Conservation (phyloP, 441 rosid genomes). For the Euphorbia celastroides region DNA sequence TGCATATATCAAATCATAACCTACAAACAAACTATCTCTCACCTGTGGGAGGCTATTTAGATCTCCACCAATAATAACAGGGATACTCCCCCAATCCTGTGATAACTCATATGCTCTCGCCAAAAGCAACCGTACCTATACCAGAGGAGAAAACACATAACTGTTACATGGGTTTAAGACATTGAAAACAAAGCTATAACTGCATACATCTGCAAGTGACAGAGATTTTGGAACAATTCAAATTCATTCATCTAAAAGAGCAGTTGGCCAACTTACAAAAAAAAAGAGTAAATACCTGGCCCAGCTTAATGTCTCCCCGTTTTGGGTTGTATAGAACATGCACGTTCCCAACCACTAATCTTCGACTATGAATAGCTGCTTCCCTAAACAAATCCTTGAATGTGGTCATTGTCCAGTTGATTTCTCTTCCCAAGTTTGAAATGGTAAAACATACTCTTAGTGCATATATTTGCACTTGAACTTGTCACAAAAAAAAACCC, state of each 20-base stretch:
- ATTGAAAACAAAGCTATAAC: neutral
- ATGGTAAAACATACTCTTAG: neutral
- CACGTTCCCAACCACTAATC: constrained; percentile 72
- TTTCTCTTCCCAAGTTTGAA: neutral
- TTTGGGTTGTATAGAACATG: constrained; percentile 87
- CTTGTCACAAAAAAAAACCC: neutral
- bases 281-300: constrained; percentile 54
- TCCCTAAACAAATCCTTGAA: constrained; percentile 29
- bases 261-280: neutral
- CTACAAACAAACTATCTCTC: constrained; percentile 16
- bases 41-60: constrained; percentile 84
- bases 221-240: no score
- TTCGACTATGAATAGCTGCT: constrained; percentile 29
- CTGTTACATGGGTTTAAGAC: neutral
- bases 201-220: no score
- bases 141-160: neutral
- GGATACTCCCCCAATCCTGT: constrained; percentile 77
- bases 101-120: constrained; percentile 76
- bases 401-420: constrained; percentile 14
- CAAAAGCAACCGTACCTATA: constrained; percentile 68
- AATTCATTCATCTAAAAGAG: no score
- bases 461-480: neutral
- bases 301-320: constrained; percentile 91
- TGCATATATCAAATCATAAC: neutral
- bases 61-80: constrained; percentile 83